Conservation (phyloP, 2,329 filamentous ascomycete species). For the Sporothrix globosa region DNA sequence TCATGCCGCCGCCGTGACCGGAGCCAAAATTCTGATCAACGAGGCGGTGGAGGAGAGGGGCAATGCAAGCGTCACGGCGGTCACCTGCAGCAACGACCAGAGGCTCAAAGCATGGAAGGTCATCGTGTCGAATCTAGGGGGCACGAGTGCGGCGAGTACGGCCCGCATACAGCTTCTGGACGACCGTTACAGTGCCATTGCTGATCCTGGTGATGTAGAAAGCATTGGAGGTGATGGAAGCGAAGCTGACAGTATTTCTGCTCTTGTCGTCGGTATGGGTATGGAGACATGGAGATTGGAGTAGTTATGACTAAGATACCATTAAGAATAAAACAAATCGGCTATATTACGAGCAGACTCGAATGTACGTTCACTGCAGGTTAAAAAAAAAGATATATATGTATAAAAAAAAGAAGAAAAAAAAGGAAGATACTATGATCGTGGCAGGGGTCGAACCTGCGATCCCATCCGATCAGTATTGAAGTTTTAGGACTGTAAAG, state of each 20-base stretch:
- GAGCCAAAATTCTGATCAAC: conserved; percentile 47
- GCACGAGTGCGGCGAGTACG: no score
- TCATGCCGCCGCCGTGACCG: conserved; percentile 74
- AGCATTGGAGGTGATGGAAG: conserved; percentile 39
- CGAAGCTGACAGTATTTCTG: conserved; percentile 13
- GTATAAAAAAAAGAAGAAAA: conserved; percentile 10
- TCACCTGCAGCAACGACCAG: conserved; percentile 61
- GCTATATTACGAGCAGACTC: no score
- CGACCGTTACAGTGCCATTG: conserved; percentile 61
- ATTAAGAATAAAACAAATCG: background rate
- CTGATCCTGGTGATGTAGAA: conserved; percentile 60
- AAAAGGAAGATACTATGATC: conserved; percentile 34
- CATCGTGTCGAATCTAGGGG: background rate
- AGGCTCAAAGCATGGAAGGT: conserved; percentile 59
- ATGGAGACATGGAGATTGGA: conserved; percentile 50
- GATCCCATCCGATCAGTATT: conserved; percentile 38
- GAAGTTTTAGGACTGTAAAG: conserved; percentile 36
- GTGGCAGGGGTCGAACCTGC: conserved; percentile 41
- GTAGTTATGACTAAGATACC: conserved; percentile 7
- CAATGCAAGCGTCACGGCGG: conserved; percentile 34
- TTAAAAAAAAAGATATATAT: background rate
- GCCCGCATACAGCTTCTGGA: conserved; percentile 48
- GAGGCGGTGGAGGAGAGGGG: conserved; percentile 32
- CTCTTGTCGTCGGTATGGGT: conserved; percentile 52
- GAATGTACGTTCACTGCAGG: background rate